Evolutionary conservation across 352 stramenopile genomes (phyloP), one percentile per base, ranked within the genome.

Genomic region (Globisporangium nunn): DNA sequence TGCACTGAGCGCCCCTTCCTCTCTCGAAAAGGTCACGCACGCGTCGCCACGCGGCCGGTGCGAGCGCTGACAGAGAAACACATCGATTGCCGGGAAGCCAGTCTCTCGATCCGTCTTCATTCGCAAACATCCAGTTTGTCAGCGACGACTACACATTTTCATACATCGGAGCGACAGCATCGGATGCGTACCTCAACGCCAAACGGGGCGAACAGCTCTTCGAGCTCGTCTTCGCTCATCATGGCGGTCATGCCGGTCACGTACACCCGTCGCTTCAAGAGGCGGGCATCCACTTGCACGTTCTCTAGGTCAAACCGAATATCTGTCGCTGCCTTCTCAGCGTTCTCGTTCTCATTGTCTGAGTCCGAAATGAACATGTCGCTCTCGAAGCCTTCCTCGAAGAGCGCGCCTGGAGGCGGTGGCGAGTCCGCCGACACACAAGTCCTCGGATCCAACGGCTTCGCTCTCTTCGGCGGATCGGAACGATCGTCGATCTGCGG

Each of bases 141-240:
- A 43, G 37, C 11, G 5, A 3, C 37, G 17, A 17, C 37, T 12
- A 4, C 6, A 43, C 11, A 14, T 1, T 11, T 14, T 23, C 43
- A 48, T 6, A 5, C 40, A 6, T 6, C 10, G 15, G 18, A 28
- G 6, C 41, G 11, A 10, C 41, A 53, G 18, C 23, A 41, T 37
- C 31, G 33, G 6, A 48, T 6, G n/a, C 76, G 59, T 45, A 83
- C 74, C 64, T 64, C 68, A 46, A 89, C 56, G 28, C 71, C 70
- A 67, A 85, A 90, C n/a, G 60, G 63, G 2, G 62, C 64, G 14
- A 88, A 87, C 6, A 81, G 64, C 45, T 81, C 74, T 53, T 74
- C 72, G 33, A 90, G 68, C 35, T 74, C 61, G 18, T 72, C 70
- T 47, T 74, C 71, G 44, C 66, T 64, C 17, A 80, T 67, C 10